Base-by-base conservation (phyloP, 768 basidiomycete genomes). In the Boletus rubropictus region DNA sequence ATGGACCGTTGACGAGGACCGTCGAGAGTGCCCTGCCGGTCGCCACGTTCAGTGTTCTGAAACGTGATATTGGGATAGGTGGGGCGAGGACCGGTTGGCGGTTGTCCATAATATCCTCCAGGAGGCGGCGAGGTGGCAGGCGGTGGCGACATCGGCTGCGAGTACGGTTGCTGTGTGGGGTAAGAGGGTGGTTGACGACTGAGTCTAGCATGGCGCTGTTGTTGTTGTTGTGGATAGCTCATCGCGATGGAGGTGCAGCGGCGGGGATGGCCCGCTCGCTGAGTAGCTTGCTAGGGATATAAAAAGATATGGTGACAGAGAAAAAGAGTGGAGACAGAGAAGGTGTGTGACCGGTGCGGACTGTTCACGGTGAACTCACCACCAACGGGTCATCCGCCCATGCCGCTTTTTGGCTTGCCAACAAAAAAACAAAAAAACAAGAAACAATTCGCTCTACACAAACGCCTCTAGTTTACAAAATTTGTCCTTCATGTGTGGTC, bases 21-120 rank as follows among this genome's bases (percentile, higher is more conserved):
- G 60, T 84, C 84, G 28, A 86, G 68, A 11, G 74, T 67, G 7
- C 69, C 73, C 20, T 70, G 73, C 45, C 86, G 77, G 67, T 87
- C 86, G 39, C 86, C 86, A 59, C 75, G 77, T 62, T 89, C 87
- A 15, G 54, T 71, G 46, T 72, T 74, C 64, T 82, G 81, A 61
- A 90, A 90, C 29, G 83, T 82, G 21, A 90, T 82, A 54, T 72
- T 76, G 36, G 71, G 55, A 31, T 52, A 51, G 14, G n/a, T 40
- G 15, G 57, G 36, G 22, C 64, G 64, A 18, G 59, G 45, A 39
- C 33, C 54, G 41, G 46, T 18, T 34, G 50, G 41, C 25, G 34
- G 63, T 34, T 59, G 62, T 3, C 36, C 44, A n/a, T 64, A 51
- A 36, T 50, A 48, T 28, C 32, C 11, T 5, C 47, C 52, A 7